Conservation (phyloP, 495 filamentous ascomycete species). For the Neurospora intermedia region DNA sequence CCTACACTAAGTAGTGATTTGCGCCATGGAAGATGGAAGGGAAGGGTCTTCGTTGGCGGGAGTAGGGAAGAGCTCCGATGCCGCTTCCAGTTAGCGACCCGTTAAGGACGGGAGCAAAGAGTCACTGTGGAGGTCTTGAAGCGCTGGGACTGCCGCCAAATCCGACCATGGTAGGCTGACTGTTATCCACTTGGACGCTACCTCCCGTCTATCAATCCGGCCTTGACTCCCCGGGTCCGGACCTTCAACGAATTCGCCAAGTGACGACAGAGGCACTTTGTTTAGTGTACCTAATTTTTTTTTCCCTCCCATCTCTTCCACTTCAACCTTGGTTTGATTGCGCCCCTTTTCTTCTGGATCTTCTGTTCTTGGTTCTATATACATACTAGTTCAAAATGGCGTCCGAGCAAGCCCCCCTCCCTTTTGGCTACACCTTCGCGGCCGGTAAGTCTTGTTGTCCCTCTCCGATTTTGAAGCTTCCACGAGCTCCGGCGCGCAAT, state of each 20-base stretch:
- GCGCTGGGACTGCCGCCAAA: neutral
- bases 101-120: neutral
- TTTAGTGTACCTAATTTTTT: neutral
- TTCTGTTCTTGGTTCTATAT: neutral
- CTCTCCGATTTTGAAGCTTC: neutral
- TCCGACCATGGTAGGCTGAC: neutral
- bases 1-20: neutral
- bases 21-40: neutral
- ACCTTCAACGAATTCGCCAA: neutral
- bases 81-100: neutral
- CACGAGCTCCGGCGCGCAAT: neutral
- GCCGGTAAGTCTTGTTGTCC: slow-evolving; percentile 17
- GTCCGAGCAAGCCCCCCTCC: slow-evolving; percentile 21
- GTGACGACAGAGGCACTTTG: neutral
- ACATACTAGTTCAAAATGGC: slow-evolving; percentile 17
- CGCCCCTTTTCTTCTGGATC: slow-evolving; percentile 1
- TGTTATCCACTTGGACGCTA: neutral
- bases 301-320: slow-evolving; percentile 1
- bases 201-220: neutral
- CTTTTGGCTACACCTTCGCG: slow-evolving; percentile 27
- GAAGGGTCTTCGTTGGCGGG: neutral
- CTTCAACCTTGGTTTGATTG: neutral
- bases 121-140: neutral
- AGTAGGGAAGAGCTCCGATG: neutral
- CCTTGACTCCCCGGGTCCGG: neutral